Conservation (phyloP, 2,329 filamentous ascomycete species). For the Cadophora sp. region DNA sequence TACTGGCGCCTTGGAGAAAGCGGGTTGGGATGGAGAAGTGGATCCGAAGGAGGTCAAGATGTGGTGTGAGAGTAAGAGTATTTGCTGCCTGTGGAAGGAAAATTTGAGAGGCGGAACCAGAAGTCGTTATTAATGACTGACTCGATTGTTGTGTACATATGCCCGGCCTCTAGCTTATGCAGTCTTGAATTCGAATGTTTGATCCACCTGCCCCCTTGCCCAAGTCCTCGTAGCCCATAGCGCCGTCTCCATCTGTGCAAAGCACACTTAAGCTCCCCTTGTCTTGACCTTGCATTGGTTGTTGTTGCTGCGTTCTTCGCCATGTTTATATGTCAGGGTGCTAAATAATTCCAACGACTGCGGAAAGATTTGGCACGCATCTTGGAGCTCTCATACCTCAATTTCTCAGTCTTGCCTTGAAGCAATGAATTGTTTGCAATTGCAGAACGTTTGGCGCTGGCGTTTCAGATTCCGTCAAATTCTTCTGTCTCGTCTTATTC, state of each 20-base stretch:
- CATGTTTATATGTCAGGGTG: background rate
- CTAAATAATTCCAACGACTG: background rate
- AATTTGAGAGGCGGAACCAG: constrained; percentile 41
- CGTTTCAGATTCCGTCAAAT: background rate
- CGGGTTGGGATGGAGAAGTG: constrained; percentile 71
- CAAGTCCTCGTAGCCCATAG: background rate
- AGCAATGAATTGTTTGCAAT: background rate
- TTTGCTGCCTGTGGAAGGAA: constrained; percentile 78
- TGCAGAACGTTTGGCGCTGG: background rate
- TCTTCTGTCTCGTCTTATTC: background rate
- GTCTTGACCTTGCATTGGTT: background rate
- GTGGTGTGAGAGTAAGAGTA: constrained; percentile 88
- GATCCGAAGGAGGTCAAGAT: constrained; percentile 73
- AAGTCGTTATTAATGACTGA: constrained; percentile 38
- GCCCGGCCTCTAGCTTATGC: background rate
- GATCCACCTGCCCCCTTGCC: background rate
- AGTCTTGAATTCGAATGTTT: constrained; percentile 1
- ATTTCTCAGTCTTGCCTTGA: background rate
- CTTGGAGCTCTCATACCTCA: background rate
- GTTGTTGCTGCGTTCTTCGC: background rate
- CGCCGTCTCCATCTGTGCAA: background rate
- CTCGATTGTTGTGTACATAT: background rate
- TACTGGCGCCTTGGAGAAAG: constrained; percentile 65
- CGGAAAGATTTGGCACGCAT: background rate
- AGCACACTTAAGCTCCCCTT: background rate